Percentiles rank a stretch among this genome's conserved stretches.
phyloP scores from a whole-genome alignment of 495 filamentous ascomycete species.

The Aspergillus incahuasiensis region DNA sequence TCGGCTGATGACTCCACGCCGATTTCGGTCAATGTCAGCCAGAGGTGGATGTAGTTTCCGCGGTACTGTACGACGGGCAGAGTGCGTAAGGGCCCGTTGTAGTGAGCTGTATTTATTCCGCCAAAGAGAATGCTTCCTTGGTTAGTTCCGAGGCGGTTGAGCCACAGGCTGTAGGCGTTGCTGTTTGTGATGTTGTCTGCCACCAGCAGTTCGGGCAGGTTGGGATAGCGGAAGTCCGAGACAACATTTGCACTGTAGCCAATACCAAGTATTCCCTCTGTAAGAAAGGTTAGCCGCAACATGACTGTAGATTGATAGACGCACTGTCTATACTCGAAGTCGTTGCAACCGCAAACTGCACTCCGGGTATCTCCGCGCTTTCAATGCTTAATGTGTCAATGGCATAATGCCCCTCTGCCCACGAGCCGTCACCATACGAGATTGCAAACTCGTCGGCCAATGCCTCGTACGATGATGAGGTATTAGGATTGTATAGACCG shows the following conservation, averaged over 20 bases:
- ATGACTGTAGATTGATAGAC: neutral
- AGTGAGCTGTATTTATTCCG: conserved; percentile 76
- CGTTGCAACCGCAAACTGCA: conserved; percentile 77
- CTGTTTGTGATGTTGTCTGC: conserved; percentile 51
- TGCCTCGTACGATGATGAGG: conserved; percentile 64
- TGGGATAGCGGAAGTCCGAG: neutral
- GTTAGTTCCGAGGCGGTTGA: conserved; percentile 69
- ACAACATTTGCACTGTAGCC: conserved; percentile 49
- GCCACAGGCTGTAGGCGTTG: conserved; percentile 78
- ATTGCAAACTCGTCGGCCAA: conserved; percentile 69
- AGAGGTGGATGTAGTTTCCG: conserved; percentile 59
- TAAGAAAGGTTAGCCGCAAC: neutral
- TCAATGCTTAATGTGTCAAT: conserved; percentile 68
- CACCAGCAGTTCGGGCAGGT: conserved; percentile 8
- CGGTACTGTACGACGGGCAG: conserved; percentile 58
- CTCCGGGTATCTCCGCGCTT: conserved; percentile 46
- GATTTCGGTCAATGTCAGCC: conserved; percentile 67
- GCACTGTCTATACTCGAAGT: conserved; percentile 45
- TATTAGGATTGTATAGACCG: conserved; percentile 52
- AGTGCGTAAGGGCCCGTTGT: conserved; percentile 59
- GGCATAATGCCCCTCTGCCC: conserved; percentile 69
- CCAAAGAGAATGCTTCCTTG: conserved; percentile 84
- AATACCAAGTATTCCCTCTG: conserved; percentile 77
- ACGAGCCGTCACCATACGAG: conserved; percentile 71
- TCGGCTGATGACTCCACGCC: conserved; percentile 28